phyloP scores from a whole-genome alignment of 805 yeast genomes.

The Isabelozyma heimii region DNA sequence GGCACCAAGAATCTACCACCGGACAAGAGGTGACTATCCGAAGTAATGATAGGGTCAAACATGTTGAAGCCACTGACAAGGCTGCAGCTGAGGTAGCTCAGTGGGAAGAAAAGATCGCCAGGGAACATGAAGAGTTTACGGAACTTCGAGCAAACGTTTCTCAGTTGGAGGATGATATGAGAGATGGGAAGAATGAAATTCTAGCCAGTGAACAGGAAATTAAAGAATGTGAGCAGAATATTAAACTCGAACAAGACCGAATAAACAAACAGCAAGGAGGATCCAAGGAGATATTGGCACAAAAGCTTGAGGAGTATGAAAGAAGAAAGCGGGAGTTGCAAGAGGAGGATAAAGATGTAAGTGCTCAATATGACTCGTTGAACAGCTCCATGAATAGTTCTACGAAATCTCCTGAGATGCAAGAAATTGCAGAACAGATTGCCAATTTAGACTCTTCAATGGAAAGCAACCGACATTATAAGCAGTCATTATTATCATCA shows the following conservation, averaged over 20 bases:
- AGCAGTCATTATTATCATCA: slow-evolving; percentile 10
- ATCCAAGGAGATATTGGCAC: slow-evolving; percentile 30
- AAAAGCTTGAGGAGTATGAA: slow-evolving; percentile 13
- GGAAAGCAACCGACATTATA: slow-evolving; percentile 6
- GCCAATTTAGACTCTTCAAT: slow-evolving; percentile 5
- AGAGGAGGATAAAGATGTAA: slow-evolving; percentile 11
- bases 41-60: slow-evolving; percentile 5
- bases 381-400: slow-evolving; percentile 6
- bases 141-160: not conserved
- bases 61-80: slow-evolving; percentile 7
- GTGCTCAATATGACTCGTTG: slow-evolving; percentile 6
- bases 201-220: slow-evolving; percentile 17
- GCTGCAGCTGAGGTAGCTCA: slow-evolving; percentile 12
- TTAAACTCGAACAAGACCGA: slow-evolving; percentile 32
- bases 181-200: slow-evolving; percentile 12
- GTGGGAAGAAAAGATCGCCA: slow-evolving; percentile 5
- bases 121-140: slow-evolving; percentile 3
- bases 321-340: slow-evolving; percentile 20
- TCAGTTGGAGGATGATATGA: not conserved
- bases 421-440: slow-evolving; percentile 22
- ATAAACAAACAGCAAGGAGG: slow-evolving; percentile 45
- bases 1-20: not conserved
- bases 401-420: slow-evolving; percentile 15
- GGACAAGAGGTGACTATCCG: slow-evolving; percentile 12
- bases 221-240: slow-evolving; percentile 16